Evolutionary conservation across 2,329 filamentous ascomycete species (phyloP).

Genomic region (Fusarium brachygibbosum): DNA sequence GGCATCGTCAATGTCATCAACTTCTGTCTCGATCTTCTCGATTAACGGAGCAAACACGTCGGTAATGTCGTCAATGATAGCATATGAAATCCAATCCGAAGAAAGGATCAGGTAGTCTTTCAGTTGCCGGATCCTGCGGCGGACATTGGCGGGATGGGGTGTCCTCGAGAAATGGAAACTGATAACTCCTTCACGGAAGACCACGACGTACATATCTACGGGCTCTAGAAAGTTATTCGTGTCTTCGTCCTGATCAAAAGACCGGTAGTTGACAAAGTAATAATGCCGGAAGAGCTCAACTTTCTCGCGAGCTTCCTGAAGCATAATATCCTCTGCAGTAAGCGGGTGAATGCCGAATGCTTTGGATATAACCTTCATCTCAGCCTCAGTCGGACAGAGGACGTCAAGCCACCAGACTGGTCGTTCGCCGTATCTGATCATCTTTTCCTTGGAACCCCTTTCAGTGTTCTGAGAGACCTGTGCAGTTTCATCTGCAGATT

Average conservation of each 20-base stretch:
- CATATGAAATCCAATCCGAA: constrained; percentile 98
- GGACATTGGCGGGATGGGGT: constrained; percentile 95
- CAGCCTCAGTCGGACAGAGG: constrained; percentile 87
- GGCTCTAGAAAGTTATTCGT: constrained; percentile 94
- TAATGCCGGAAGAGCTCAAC: constrained; percentile 98
- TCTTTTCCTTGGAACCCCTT: constrained; percentile 54
- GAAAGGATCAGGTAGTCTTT: constrained; percentile 93
- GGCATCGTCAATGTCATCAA: constrained; percentile 94
- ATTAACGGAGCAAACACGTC: constrained; percentile 96
- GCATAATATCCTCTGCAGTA: constrained; percentile 95
- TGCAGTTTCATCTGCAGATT: constrained; percentile 52
- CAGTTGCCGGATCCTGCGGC: constrained; percentile 90
- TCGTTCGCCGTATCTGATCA: constrained; percentile 78
- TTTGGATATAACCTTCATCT: constrained; percentile 95
- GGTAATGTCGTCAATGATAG: constrained; percentile 97
- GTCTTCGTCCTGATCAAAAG: constrained; percentile 93
- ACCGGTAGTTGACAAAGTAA: constrained; percentile 98
- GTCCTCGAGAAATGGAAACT: constrained; percentile 98
- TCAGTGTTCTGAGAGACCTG: constrained; percentile 37
- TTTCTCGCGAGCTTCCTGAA: constrained; percentile 97
- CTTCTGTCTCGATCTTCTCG: constrained; percentile 92
- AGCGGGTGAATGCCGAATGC: constrained; percentile 96
- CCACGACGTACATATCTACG: constrained; percentile 97
- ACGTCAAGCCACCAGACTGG: constrained; percentile 98
- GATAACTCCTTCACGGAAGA: constrained; percentile 94